phyloP scores from a whole-genome alignment of 163 green algal genomes.

The Prototheca wickerhamii region DNA sequence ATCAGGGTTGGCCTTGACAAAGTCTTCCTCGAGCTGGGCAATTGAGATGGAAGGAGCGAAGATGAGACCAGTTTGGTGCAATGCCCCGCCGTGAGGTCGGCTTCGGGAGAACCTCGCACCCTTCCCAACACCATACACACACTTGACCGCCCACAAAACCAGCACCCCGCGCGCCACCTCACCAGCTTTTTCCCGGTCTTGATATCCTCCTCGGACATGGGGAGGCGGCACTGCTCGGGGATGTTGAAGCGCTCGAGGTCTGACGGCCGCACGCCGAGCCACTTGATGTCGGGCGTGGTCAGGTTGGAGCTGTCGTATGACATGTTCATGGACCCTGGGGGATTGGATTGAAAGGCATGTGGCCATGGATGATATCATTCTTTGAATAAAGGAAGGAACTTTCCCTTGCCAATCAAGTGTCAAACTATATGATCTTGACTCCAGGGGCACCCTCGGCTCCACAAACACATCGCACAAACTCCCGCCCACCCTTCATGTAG shows the following conservation, averaged over 20 bases:
- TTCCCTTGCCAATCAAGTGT: too few species aligned
- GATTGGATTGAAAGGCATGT: neutral
- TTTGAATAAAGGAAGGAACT: too few species aligned
- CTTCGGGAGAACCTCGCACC: too few species aligned
- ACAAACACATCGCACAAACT: neutral
- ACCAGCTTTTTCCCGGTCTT: slow-evolving; percentile 84
- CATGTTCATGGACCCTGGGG: slow-evolving; percentile 87
- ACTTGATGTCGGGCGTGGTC: slow-evolving; percentile 84
- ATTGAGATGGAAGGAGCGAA: too few species aligned
- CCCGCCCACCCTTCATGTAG: slow-evolving; percentile 76
- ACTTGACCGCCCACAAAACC: neutral
- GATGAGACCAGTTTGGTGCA: slow-evolving; percentile 6
- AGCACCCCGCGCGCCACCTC: neutral
- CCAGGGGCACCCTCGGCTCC: too few species aligned
- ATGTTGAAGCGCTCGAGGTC: slow-evolving; percentile 93
- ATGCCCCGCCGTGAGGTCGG: too few species aligned
- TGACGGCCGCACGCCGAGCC: slow-evolving; percentile 78
- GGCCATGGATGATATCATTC: neutral
- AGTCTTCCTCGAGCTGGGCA: slow-evolving; percentile 88
- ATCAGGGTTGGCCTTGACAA: slow-evolving; percentile 81
- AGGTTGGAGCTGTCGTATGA: slow-evolving; percentile 87
- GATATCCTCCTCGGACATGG: slow-evolving; percentile 93
- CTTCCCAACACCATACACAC: neutral
- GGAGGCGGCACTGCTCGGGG: slow-evolving; percentile 81
- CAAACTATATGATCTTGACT: too few species aligned